Base-by-base conservation (phyloP, 345 rosid species). In the Gossypioides kirkii region DNA sequence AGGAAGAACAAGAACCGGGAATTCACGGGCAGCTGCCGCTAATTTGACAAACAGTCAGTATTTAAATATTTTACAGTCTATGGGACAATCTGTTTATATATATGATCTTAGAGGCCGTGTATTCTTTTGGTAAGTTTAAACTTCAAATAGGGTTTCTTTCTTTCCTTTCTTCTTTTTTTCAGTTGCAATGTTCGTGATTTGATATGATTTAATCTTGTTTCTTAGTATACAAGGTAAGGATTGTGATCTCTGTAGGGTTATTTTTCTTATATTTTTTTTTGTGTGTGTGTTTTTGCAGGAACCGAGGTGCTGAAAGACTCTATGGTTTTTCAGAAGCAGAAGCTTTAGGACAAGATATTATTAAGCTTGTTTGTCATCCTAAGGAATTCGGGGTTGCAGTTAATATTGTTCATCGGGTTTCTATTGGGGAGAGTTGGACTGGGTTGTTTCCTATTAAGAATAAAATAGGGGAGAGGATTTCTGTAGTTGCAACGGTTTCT, bases 61-160 rank as follows among this genome's bases (percentile, higher is more conserved):
- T 84, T 83, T 90, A 84, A 92, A 89, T 74, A 95, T 95, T n/a
- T 86, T 95, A 83, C 97, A 95, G 84, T 86, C 90, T 17, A 86
- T 95, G 98, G 97, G 94, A 45, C 99, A 95, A 73, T 82, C 97
- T 54, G 93, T 95, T 80, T 93, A 95, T 77, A 92, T 93, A 68
- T 82, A 82, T 65, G 96, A 89, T 80, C 82, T 80, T 2, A 69
- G 69, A 18, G 86, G 86, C 74, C 89, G 91, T 18, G 78, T 95
- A 11, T 84, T 92, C 67, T 92, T 88, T 73, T 95, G 98, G 99
- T 95, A 72, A 86, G 88, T 78, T 10, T 3, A 47, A 71, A 86
- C 88, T 78, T 10, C 0, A 47, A 10, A 55, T 14, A 47, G 20
- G 20, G 56, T 46, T 67, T 28, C 17, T 12, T 14, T 20, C 38